phyloP scores from a whole-genome alignment of 1,139 yeast genomes.

The Blastobotrys serpentis region DNA sequence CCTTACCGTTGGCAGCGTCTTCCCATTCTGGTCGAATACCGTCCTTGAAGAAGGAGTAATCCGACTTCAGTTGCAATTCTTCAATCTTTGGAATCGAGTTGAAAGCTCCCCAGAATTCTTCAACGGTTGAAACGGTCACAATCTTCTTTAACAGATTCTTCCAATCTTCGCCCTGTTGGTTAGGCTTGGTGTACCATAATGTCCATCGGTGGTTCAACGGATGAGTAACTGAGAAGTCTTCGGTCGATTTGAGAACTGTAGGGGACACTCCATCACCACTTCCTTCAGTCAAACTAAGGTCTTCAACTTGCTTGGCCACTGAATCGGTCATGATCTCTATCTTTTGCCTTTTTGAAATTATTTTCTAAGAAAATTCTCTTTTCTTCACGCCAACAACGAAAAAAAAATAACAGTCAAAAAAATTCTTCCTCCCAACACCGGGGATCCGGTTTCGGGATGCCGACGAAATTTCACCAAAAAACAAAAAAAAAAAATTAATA shows the following conservation, averaged over 20 bases:
- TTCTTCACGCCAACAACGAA: no score
- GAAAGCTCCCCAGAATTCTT: constrained; percentile 98
- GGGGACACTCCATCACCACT: constrained; percentile 21
- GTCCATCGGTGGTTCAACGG: constrained; percentile 95
- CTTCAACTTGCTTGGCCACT: constrained; percentile 25
- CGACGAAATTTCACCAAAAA: no score
- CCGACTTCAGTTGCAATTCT: constrained; percentile 88
- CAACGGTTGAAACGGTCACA: constrained; percentile 87
- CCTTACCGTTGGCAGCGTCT: constrained; percentile 79
- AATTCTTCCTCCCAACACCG: no score
- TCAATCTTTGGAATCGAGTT: constrained; percentile 91
- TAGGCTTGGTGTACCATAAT: constrained; percentile 93
- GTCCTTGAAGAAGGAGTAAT: constrained; percentile 92
- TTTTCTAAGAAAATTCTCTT: no score
- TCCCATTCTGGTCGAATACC: constrained; percentile 99
- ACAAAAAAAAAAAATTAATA: no score
- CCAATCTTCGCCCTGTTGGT: constrained; percentile 79
- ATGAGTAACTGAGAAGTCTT: constrained; percentile 78
- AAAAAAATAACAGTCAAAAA: neutral
- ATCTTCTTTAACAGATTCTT: constrained; percentile 90
- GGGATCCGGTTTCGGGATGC: no score
- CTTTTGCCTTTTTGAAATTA: no score
- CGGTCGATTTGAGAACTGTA: constrained; percentile 66
- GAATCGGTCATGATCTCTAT: constrained; percentile 18
- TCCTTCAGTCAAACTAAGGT: constrained; percentile 23